Evolutionary conservation across 1,139 yeast genomes (phyloP), one percentile per base, ranked within the genome.

Genomic region (Geotrichum aggregatum): DNA sequence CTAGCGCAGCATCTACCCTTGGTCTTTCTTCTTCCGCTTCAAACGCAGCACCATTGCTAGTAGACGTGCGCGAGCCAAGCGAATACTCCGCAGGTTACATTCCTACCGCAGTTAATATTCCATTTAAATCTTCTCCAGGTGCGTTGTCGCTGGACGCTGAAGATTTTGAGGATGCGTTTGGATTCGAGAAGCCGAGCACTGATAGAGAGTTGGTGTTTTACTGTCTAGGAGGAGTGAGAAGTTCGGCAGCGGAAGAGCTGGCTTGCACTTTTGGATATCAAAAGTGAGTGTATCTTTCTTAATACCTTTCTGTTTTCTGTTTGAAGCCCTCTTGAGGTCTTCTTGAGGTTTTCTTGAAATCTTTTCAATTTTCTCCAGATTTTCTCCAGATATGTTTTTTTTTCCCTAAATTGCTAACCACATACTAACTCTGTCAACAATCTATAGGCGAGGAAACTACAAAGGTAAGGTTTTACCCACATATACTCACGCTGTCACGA

Each of bases 71-170:
- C 66, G 98, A 92, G 71, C 96, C 97, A 2, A 76, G 75, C 49
- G 98, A 92, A 71, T 87, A 68, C 66, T 71, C 73, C 45, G 81
- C 61, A 19, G 79, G 79, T 26, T 89, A 88, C 66, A 85, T 92
- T 62, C 97, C 97, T 28, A 78, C 81, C 28, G 84, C 98, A 13
- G 71, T 89, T 58, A 92, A 92, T 66, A 78, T 92, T 55, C 98
- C 98, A 18, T 84, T 83, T 72, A 89, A 88, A 65, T 82, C 95
- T 6, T 80, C 91, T 14, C 98, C 98, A 0, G 96, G 96, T n/a
- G 98, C 98, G 0, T 76, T 92, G 58, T 88, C 87, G 52, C 77
- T 92, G 54, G 71, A 83, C 1, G 76, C 78, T 6, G 95, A 86
- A 51, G 96, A 87, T 59, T 92, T 94, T 64, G 77, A 80, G 61